A percentile compares a stretch with the other conserved stretches of the same genome.
These are phyloP conservation scores for Carex littledalei DNA, from an alignment of 176 grass and related monocot genomes.

Conservation along the genomic window DNA sequence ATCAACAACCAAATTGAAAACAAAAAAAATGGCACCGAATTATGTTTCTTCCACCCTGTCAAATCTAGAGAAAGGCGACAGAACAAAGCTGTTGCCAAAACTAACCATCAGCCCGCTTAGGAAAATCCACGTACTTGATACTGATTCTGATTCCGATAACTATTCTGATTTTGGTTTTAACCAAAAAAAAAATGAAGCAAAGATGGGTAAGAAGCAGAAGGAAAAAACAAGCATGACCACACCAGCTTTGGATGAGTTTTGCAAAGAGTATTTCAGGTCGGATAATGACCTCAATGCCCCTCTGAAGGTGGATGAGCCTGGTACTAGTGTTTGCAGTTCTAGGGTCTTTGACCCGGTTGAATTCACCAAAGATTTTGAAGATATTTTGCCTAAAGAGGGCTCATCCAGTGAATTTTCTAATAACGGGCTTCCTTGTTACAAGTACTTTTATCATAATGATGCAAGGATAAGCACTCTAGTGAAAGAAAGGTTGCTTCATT, in stretches of 20 bases:
- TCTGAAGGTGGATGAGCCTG: constrained; percentile 24
- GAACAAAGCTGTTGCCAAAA: constrained; percentile 60
- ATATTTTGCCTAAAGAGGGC: constrained; percentile 30
- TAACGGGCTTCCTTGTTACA: constrained; percentile 42
- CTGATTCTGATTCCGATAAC: constrained; percentile 64
- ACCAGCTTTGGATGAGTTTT: constrained; percentile 82
- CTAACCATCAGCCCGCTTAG: constrained; percentile 61
- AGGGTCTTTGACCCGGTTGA: constrained; percentile 24
- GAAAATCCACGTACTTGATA: constrained; percentile 74
- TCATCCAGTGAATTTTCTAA: constrained; percentile 29
- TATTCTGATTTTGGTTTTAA: constrained; percentile 18
- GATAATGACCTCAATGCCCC: constrained; percentile 27
- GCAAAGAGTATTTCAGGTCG: constrained; percentile 71
- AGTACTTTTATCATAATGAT: constrained; percentile 69
- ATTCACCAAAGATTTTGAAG: constrained; percentile 30
- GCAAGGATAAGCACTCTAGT: constrained; percentile 50
- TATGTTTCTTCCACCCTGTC: constrained; percentile 34
- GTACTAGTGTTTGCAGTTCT: constrained; percentile 23
- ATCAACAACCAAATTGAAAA: constrained; percentile 38
- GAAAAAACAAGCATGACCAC: constrained; percentile 45
- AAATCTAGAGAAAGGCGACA: constrained; percentile 58
- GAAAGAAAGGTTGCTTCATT: constrained; percentile 34
- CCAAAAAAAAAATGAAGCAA: constrained; percentile 33
- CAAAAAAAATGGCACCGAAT: constrained; percentile 28
- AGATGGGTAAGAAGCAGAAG: constrained; percentile 10